Percentiles rank a stretch among this genome's conserved stretches.
Evolutionary conservation across 2,329 filamentous ascomycete genomes (phyloP).

Genomic region (Fusarium agapanthi): DNA sequence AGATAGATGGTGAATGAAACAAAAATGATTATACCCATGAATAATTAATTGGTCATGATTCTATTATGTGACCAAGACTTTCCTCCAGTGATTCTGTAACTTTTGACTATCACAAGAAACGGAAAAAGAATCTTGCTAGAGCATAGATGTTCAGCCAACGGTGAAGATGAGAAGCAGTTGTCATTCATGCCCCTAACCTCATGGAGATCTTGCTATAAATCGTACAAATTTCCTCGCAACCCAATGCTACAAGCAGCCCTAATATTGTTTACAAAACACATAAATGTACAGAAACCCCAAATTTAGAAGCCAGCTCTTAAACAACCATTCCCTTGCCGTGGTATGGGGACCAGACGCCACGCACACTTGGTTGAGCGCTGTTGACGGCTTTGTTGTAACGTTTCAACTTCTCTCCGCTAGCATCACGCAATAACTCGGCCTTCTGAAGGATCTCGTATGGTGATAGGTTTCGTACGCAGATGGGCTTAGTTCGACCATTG

Average conservation of each 20-base stretch:
- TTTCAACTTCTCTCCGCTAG: slow-evolving; percentile 78
- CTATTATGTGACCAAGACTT: background rate
- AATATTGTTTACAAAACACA: slow-evolving; percentile 40
- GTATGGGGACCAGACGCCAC: slow-evolving; percentile 77
- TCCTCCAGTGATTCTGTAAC: background rate
- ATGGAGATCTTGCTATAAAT: slow-evolving; percentile 39
- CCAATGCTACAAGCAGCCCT: slow-evolving; percentile 40
- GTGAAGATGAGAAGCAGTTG: slow-evolving; percentile 6
- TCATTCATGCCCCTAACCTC: slow-evolving; percentile 22
- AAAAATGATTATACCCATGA: slow-evolving; percentile 40
- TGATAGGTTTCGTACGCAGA: slow-evolving; percentile 89
- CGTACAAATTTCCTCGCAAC: slow-evolving; percentile 42
- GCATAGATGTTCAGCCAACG: background rate
- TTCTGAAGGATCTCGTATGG: slow-evolving; percentile 84
- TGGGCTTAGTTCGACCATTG: slow-evolving; percentile 84
- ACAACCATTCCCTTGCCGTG: slow-evolving; percentile 68
- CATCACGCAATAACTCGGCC: slow-evolving; percentile 75
- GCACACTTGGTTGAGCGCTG: slow-evolving; percentile 71
- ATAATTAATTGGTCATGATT: background rate
- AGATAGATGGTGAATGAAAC: slow-evolving; percentile 39
- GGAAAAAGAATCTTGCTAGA: background rate
- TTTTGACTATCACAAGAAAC: background rate
- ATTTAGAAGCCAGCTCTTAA: slow-evolving; percentile 43
- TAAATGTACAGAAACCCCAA: slow-evolving; percentile 39
- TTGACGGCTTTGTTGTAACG: slow-evolving; percentile 69